A percentile compares a stretch with the other conserved stretches of the same genome.
Evolutionary conservation across 352 stramenopile genomes (phyloP).

Genomic region (Saprolegnia parasitica): DNA sequence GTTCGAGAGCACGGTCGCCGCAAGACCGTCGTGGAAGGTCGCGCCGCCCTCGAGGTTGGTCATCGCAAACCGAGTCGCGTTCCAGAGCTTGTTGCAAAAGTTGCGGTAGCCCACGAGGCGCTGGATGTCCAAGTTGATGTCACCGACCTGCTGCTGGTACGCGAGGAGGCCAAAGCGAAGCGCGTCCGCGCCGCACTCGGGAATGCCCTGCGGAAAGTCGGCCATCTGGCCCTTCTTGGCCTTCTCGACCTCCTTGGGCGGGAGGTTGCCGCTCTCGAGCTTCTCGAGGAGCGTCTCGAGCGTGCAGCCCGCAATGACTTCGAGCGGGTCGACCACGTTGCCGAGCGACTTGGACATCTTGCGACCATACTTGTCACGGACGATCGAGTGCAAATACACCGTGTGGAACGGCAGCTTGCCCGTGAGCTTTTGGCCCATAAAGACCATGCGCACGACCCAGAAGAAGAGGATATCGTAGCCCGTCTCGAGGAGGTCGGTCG

Average conservation of each 20-base stretch:
- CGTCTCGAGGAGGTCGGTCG: conserved; percentile 74
- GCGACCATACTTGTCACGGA: conserved; percentile 98
- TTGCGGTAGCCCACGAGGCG: conserved; percentile 77
- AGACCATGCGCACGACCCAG: conserved; percentile 99
- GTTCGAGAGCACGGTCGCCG: background rate
- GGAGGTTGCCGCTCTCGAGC: conserved; percentile 88
- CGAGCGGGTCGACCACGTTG: conserved; percentile 99
- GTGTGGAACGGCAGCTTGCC: conserved; percentile 97
- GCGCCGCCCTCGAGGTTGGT: conserved; percentile 30
- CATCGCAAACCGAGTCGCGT: conserved; percentile 72
- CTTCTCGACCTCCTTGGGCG: conserved; percentile 91
- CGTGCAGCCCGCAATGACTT: conserved; percentile 96
- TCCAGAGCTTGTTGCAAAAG: conserved; percentile 90
- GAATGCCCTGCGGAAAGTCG: conserved; percentile 98
- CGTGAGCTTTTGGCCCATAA: conserved; percentile 96
- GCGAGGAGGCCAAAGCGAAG: conserved; percentile 96
- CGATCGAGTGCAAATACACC: conserved; percentile 99
- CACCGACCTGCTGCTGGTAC: conserved; percentile 83
- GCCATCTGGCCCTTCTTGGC: conserved; percentile 94
- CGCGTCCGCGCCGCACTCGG: conserved; percentile 96
- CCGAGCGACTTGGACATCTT: conserved; percentile 99
- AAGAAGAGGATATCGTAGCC: conserved; percentile 99
- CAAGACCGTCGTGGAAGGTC: conserved; percentile 39
- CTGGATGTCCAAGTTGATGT: conserved; percentile 88
- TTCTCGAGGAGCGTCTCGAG: conserved; percentile 91